A percentile compares a stretch with the other conserved stretches of the same genome.
Evolutionary conservation across 2,329 filamentous ascomycete genomes (phyloP).

Genomic region (Ophiostoma populinum): DNA sequence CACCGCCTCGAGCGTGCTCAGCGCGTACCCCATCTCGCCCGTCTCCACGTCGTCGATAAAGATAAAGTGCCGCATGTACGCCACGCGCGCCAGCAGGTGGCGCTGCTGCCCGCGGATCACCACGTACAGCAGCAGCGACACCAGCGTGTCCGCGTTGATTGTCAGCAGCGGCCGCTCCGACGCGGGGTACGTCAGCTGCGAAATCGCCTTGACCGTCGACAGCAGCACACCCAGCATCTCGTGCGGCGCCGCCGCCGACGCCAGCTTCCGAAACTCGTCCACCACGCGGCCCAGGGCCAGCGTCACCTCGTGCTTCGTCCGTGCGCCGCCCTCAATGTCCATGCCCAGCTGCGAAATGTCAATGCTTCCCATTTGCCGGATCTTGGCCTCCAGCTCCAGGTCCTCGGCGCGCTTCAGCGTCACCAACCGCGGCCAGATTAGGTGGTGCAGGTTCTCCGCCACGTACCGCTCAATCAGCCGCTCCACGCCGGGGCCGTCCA

Average conservation of each 20-base stretch:
- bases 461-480: constrained; percentile 90
- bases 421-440: constrained; percentile 71
- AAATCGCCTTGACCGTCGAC: constrained; percentile 68
- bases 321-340: constrained; percentile 58
- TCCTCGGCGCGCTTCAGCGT: constrained; percentile 68
- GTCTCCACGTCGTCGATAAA: constrained; percentile 96
- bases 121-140: constrained; percentile 78
- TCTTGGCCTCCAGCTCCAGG: constrained; percentile 71
- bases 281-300: constrained; percentile 61
- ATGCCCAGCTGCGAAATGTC: constrained; percentile 93
- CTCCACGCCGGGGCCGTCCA: constrained; percentile 85
- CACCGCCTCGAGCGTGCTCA: constrained; percentile 93
- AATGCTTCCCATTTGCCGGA: constrained; percentile 81
- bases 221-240: constrained; percentile 76
- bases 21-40: constrained; percentile 85
- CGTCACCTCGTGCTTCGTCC: constrained; percentile 67
- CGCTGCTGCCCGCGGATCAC: constrained; percentile 81
- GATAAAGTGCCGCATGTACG: constrained; percentile 96
- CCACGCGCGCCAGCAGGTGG: constrained; percentile 70
- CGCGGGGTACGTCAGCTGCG: constrained; percentile 31
- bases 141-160: constrained; percentile 74
- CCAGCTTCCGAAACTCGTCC: constrained; percentile 78
- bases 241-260: constrained; percentile 59
- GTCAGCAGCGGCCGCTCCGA: constrained; percentile 39
- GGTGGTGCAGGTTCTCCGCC: constrained; percentile 77